Evolutionary conservation across 805 yeast species (phyloP), one percentile per base, ranked within the genome.

Genomic region (Wickerhamiella brachini): DNA sequence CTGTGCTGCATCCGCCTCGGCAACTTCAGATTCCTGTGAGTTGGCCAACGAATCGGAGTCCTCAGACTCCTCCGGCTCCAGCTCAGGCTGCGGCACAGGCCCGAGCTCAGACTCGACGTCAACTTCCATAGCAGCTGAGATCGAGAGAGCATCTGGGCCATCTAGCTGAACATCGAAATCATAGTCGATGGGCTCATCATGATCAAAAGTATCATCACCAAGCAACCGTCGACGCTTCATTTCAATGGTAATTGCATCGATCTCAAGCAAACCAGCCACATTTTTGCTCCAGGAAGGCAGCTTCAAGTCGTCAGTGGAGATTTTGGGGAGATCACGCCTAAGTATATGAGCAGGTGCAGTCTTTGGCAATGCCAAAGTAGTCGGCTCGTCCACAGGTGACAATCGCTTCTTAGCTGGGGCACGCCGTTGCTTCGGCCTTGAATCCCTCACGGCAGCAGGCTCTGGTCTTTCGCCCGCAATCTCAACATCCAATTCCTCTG

Each of bases 211-310:
- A 23, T 44, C 46, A 24, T 17, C 20, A 5, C 46, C 46, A 2
- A 44, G 12, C 20, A 48, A 39, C 10, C 57, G 50, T 2, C 57
- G 53, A 9, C 53, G 48, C 22, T 49, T 48, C 58, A 54, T 57
- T 45, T 54, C 59, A 6, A 42, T 50, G 17, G 44, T 38, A 5
- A 57, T 50, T 18, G 24, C 44, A 7, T 44, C 53, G 2, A 54
- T 53, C 46, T 57, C 59, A 12, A 57, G 41, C 23, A 53, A 31
- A 29, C 20, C 18, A 34, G 51, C 56, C 1, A 49, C 42, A 3
- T 34, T 53, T 17, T 15, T 15, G 41, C 41, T 13, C 7, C 7
- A 37, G 2, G 20, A 15, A 9, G 18, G 18, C 12, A 26, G 44
- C 21, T 44, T 54, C 2, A 50, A 37, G 5, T 12, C 20, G 6